Conservation (phyloP, 352 stramenopile species). For the Globisporangium abappressorium region DNA sequence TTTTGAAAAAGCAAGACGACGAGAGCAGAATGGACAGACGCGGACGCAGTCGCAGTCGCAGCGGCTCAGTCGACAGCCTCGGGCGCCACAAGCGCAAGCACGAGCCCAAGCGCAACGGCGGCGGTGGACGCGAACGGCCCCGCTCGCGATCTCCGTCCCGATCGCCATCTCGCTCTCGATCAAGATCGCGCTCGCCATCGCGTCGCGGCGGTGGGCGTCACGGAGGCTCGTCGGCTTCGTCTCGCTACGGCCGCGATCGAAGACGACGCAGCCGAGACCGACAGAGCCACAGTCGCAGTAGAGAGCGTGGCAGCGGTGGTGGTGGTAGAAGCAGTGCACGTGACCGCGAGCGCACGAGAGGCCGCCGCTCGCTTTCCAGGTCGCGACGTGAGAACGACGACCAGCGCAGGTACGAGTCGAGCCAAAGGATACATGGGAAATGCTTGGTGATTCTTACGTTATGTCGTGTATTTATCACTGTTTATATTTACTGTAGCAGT, state of each 20-base stretch:
- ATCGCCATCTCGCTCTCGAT: slow-evolving; percentile 24
- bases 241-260: slow-evolving; percentile 1
- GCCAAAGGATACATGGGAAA: background rate
- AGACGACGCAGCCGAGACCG: slow-evolving; percentile 24
- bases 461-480: background rate
- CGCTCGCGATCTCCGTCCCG: slow-evolving; percentile 19
- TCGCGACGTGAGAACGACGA: slow-evolving; percentile 11
- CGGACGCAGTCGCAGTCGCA: slow-evolving; percentile 35
- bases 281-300: slow-evolving; percentile 26
- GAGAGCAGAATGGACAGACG: background rate
- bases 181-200: slow-evolving; percentile 33
- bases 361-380: slow-evolving; percentile 19
- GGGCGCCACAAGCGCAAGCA: slow-evolving; percentile 25
- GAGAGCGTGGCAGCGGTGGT: slow-evolving; percentile 9
- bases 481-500: background rate
- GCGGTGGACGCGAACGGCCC: slow-evolving; percentile 19
- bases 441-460: background rate
- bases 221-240: slow-evolving; percentile 1
- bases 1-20: background rate
- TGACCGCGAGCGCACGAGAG: slow-evolving; percentile 22
- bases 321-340: slow-evolving; percentile 9
- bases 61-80: slow-evolving; percentile 64
- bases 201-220: slow-evolving; percentile 8
- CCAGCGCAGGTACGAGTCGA: slow-evolving; percentile 9
- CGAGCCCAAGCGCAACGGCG: slow-evolving; percentile 12